These are phyloP conservation scores for Cornus controversa DNA, from an alignment of 148 eudicot species.

Conservation along the genomic window DNA sequence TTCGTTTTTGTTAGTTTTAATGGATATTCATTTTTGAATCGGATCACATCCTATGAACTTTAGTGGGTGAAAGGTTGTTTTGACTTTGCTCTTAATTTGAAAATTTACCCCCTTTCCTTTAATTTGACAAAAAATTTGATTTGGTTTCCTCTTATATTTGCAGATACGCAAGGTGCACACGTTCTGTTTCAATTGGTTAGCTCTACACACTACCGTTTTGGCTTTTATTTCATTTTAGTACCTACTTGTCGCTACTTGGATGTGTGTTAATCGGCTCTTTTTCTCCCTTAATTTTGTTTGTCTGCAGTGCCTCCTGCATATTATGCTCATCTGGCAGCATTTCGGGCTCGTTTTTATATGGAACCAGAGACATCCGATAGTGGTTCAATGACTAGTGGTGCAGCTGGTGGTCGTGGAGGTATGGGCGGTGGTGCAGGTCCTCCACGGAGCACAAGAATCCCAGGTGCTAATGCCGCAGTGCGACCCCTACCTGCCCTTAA, in stretches of 20 bases:
- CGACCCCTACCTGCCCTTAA: conserved; percentile 70
- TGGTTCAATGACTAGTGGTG: conserved; percentile 58
- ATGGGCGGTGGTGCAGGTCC: conserved; percentile 28
- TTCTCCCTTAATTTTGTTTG: not conserved
- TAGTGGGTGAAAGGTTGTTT: not conserved
- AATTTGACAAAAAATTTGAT: no score
- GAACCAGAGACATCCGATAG: conserved; percentile 67
- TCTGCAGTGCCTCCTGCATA: conserved; percentile 72
- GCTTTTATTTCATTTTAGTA: not conserved
- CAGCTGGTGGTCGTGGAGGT: conserved; percentile 44
- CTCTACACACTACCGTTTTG: not conserved
- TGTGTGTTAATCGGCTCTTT: not conserved
- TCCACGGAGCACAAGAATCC: conserved; percentile 42
- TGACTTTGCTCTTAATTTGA: no score
- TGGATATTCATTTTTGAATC: not conserved
- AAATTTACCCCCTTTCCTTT: not conserved
- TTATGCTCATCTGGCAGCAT: conserved; percentile 80
- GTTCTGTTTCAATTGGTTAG: conserved; percentile 77
- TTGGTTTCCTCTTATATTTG: not conserved
- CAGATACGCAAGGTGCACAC: conserved; percentile 88
- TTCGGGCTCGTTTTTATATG: conserved; percentile 75
- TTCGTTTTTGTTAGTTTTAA: not conserved
- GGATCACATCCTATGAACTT: not conserved
- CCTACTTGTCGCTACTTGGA: not conserved
- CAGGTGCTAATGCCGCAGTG: conserved; percentile 52